phyloP scores from a whole-genome alignment of 1,284 basidiomycete species.

The Pseudomicrostroma phylloplanum region DNA sequence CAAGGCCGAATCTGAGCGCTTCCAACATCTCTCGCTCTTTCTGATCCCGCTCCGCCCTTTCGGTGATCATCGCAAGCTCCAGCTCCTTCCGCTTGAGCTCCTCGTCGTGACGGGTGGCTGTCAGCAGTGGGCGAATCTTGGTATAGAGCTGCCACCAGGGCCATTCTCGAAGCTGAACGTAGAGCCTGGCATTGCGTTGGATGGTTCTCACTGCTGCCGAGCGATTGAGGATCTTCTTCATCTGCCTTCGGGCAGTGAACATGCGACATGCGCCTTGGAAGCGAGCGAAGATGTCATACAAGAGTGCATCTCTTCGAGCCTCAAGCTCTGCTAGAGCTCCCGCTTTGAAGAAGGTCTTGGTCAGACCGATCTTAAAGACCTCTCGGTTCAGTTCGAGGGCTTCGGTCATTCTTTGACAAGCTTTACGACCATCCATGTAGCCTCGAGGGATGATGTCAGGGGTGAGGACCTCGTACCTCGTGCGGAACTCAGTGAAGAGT shows the following conservation, averaged over 20 bases:
- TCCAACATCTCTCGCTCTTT: conserved; percentile 40
- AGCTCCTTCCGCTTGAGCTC: conserved; percentile 82
- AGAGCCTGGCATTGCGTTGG: conserved; percentile 86
- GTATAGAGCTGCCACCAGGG: conserved; percentile 99
- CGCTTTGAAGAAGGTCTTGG: conserved; percentile 99
- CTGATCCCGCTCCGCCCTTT: conserved; percentile 45
- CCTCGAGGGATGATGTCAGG: conserved; percentile 85
- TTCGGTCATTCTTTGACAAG: conserved; percentile 85
- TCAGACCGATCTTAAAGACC: conserved; percentile 85
- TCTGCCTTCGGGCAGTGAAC: conserved; percentile 79
- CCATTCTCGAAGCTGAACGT: conserved; percentile 77
- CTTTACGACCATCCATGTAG: conserved; percentile 95
- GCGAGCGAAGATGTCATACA: conserved; percentile 83
- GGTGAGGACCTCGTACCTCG: conserved; percentile 91
- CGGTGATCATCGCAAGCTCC: conserved; percentile 63
- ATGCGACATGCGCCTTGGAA: conserved; percentile 79
- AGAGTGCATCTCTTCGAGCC: conserved; percentile 76
- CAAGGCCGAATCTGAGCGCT: conserved; percentile 36
- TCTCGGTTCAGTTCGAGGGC: conserved; percentile 78
- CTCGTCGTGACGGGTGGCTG: conserved; percentile 85
- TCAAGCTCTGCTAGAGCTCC: conserved; percentile 97
- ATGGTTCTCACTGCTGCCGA: conserved; percentile 85
- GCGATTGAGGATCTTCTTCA: conserved; percentile 90
- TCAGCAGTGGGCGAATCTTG: conserved; percentile 80
- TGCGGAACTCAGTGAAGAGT: conserved; percentile 93